phyloP scores from a whole-genome alignment of 768 basidiomycete species.

The Pleurotus platypus region DNA sequence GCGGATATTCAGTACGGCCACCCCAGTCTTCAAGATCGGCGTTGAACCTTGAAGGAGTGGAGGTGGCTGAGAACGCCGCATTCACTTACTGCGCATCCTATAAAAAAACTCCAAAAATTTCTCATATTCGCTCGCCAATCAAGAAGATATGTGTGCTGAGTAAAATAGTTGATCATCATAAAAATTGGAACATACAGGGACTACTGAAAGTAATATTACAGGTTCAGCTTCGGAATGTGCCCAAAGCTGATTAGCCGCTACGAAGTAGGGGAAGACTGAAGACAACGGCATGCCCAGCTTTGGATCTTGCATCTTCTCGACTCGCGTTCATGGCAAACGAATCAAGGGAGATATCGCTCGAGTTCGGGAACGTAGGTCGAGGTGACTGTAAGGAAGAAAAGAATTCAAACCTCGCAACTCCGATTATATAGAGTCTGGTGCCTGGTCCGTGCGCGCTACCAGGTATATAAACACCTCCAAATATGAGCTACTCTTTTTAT shows the following conservation, averaged over 20 bases:
- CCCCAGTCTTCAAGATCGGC: background rate
- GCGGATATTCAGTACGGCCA: background rate
- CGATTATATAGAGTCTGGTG: constrained; percentile 16
- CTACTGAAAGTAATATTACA: background rate
- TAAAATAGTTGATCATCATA: background rate
- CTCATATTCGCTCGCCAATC: no score
- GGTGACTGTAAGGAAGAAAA: constrained; percentile 21
- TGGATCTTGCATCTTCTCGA: constrained; percentile 47
- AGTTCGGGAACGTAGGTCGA: constrained; percentile 20
- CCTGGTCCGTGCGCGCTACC: constrained; percentile 53
- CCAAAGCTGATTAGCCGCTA: constrained; percentile 72
- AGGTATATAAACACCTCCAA: constrained; percentile 11
- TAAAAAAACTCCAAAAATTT: no score
- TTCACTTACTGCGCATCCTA: no score
- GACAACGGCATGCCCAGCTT: constrained; percentile 70
- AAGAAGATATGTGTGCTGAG: no score
- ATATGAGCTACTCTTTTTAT: constrained; percentile 18
- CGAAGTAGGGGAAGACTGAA: constrained; percentile 32
- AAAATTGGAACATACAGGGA: background rate
- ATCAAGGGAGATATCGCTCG: constrained; percentile 13
- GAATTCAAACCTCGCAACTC: constrained; percentile 9
- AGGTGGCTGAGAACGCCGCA: no score
- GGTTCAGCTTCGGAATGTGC: constrained; percentile 29
- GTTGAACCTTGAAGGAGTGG: background rate
- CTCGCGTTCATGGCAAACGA: constrained; percentile 17